A percentile compares a stretch with the other conserved stretches of the same genome.
These are phyloP conservation scores for Cercophora scortea DNA, from an alignment of 495 filamentous ascomycete species.

Conservation along the genomic window DNA sequence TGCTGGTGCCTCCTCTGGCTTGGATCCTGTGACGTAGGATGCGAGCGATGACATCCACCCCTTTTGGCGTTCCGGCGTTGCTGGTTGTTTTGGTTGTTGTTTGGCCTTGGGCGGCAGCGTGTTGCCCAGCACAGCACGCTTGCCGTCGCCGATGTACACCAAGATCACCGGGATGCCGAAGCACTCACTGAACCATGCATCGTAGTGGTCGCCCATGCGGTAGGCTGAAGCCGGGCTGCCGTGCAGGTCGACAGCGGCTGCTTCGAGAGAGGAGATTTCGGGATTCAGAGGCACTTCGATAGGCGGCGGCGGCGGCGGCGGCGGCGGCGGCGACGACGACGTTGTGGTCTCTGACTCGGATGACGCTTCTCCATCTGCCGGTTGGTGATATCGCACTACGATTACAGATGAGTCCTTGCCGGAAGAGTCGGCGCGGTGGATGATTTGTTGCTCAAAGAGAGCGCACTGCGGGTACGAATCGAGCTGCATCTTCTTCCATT, in stretches of 20 bases:
- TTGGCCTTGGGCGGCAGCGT: constrained; percentile 25
- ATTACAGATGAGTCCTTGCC: constrained; percentile 23
- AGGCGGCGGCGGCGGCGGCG: constrained; percentile 5
- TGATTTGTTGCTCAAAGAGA: constrained; percentile 57
- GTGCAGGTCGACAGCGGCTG: constrained; percentile 54
- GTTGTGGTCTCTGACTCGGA: not conserved
- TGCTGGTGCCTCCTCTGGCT: constrained; percentile 3
- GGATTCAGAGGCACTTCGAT: constrained; percentile 57
- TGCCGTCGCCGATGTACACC: constrained; percentile 59
- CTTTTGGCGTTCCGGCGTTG: not conserved
- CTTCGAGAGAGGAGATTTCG: constrained; percentile 38
- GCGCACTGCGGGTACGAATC: constrained; percentile 54
- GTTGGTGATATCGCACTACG: constrained; percentile 45
- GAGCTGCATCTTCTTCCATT: constrained; percentile 60
- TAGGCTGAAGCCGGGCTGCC: constrained; percentile 54
- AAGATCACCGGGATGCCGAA: constrained; percentile 62
- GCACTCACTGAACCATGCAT: constrained; percentile 64
- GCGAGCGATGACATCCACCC: constrained; percentile 42
- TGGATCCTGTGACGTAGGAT: constrained; percentile 8
- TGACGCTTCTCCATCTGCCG: not conserved
- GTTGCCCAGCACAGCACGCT: constrained; percentile 56
- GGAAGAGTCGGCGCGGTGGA: not conserved
- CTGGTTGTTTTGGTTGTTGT: constrained; percentile 5
- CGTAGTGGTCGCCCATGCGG: constrained; percentile 58
- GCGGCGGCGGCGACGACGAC: constrained; percentile 3